Evolutionary conservation across 495 filamentous ascomycete genomes (phyloP), one percentile per base, ranked within the genome.

Genomic region (Alectoria sarmentosa): DNA sequence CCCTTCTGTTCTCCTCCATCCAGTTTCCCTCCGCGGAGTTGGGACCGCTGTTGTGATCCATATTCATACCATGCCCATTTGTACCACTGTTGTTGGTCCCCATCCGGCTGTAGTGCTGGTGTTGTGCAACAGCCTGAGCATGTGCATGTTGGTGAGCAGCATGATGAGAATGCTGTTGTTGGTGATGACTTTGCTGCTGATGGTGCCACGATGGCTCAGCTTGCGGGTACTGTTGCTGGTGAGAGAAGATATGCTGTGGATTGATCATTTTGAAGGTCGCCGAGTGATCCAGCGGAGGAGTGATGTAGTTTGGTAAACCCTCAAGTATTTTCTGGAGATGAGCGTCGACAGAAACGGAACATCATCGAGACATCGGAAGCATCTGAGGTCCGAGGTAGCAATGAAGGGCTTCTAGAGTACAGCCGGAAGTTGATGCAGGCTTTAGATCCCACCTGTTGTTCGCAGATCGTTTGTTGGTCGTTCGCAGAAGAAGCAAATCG

Each of bases 1-100:
- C 91, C 60, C 93, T 85, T 69, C 90, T 83, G 73, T 96, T 96
- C 70, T 99, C 94, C 71, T 98, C 95, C 52, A 87, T 90, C 61
- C 92, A 82, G 57, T 76, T 79, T 61, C 74, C 80, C 73, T 79
- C 90, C 78, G 76, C 76, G 64, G 71, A 61, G 70, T 76, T 75
- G 44, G 74, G 76, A 67, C 76, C 78, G 72, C 83, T 77, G 70
- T 80, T 81, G 72, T 88, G 84, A 67, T 78, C 78, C 60, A 78
- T 77, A 58, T 82, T 76, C 62, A 82, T 72, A 37, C 74, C 74
- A 52, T 72, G 77, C 39, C 76, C 79, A 56, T 67, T 70, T 59
- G 64, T 70, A 38, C 60, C 55, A 44, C 67, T 66, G 38, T 67
- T 65, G 67, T 84, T 87, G 66, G 87, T 84, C 34, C 86, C 84